phyloP scores from a whole-genome alignment of 345 rosid genomes.

The Gossypioides kirkii region DNA sequence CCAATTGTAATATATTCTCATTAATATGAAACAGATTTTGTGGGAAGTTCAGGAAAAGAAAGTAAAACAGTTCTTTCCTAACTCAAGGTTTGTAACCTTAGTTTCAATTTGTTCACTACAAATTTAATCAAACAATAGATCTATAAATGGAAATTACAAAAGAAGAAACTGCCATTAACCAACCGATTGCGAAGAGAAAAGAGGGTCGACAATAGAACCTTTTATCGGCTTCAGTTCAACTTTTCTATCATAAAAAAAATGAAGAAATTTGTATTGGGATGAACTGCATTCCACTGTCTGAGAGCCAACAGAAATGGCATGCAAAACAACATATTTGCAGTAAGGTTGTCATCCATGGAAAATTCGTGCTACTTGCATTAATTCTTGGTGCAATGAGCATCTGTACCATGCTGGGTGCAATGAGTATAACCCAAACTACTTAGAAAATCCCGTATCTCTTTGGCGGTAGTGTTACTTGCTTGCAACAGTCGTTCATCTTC shows the following conservation, averaged over 20 bases:
- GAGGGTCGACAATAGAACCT: background rate
- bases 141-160: background rate
- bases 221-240: background rate
- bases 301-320: background rate
- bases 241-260: background rate
- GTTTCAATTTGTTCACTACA: background rate
- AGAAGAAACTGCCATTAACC: background rate
- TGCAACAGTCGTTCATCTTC: slow-evolving; percentile 82
- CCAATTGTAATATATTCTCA: background rate
- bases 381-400: slow-evolving; percentile 58
- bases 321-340: background rate
- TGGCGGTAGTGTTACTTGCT: slow-evolving; percentile 87
- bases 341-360: slow-evolving; percentile 36
- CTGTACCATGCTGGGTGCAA: slow-evolving; percentile 44
- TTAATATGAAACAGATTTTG: background rate
- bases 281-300: background rate
- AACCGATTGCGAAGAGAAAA: background rate
- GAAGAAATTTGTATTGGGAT: background rate
- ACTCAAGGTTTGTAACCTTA: background rate
- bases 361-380: slow-evolving; percentile 32
- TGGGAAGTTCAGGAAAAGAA: background rate
- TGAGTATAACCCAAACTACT: slow-evolving; percentile 56
- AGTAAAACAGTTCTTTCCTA: background rate
- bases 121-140: background rate
- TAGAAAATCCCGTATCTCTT: slow-evolving; percentile 70